Base-by-base conservation (phyloP, 2,329 filamentous ascomycete species). In the Pezicula carpinea region DNA sequence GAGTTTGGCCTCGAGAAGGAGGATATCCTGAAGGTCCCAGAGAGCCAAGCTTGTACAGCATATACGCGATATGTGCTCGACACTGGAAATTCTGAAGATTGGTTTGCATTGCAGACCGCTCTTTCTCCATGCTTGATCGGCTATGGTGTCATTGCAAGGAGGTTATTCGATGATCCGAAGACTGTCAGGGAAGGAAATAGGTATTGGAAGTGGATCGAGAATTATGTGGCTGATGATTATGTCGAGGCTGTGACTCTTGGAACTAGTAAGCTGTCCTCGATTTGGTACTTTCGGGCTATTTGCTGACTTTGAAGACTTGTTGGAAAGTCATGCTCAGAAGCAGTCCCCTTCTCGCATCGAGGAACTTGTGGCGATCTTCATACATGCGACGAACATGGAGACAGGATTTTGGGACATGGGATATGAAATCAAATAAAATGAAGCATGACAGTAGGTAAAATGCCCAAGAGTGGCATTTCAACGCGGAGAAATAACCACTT, bases 181-280 rank as follows among this genome's bases (percentile, higher is more conserved):
- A 84, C 80, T 36, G 69, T 69, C 46, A 73, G 74, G 29, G 71
- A 83, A 7, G 79, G 72, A 0, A 93, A 90, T 63, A 73, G 67
- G 17, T 96, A 93, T 69, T 91, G 85, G 83, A 76, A 81, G 32
- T 96, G 91, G 90, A 87, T 96, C 54, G 75, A 89, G 63, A 93
- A 88, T 60, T 96, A 96, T 61, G 78, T 85, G 13, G 85, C 83
- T 2, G 82, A 87, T 0, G 86, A 91, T 62, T 96, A 95, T 55
- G 69, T 73, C 1, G 72, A 81, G 50, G 86, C 87, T 5, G 85
- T 93, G 46, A 72, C 72, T 54, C 74, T 79, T 4, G 87, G 87
- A 15, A 80, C 76, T 45, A 81, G 85, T 88, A 69, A 65, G 77
- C n/a, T 31, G 14, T 23, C 14, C 13, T 26, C 3, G 15, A 23